phyloP scores from a whole-genome alignment of 2,329 filamentous ascomycete genomes.

The Colletotrichum gloeosporioides region DNA sequence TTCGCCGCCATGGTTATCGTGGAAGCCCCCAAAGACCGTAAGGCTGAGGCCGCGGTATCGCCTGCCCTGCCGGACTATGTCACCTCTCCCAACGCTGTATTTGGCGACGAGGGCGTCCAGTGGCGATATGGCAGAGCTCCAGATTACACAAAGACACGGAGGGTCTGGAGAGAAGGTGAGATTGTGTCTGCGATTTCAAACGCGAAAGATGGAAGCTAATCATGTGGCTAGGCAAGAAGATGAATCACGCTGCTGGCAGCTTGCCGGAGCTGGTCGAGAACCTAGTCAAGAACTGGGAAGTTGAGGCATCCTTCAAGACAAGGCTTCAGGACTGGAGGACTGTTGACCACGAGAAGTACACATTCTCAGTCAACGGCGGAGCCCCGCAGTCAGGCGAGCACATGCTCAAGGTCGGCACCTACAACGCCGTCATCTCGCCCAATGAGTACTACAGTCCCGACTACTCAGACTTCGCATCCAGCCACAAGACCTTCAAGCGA shows the following conservation, averaged over 20 bases:
- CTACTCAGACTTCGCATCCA: conserved; percentile 65
- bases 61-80: conserved; percentile 7
- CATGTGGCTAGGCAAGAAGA: conserved; percentile 56
- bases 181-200: not conserved
- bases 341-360: conserved; percentile 63
- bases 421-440: conserved; percentile 69
- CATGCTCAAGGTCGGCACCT: conserved; percentile 72
- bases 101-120: conserved; percentile 6
- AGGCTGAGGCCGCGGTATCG: not conserved
- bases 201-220: not conserved
- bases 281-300: conserved; percentile 76
- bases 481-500: conserved; percentile 74
- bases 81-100: conserved; percentile 13
- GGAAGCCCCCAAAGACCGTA: not conserved
- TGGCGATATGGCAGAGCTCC: conserved; percentile 38
- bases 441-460: conserved; percentile 70
- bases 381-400: conserved; percentile 61
- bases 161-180: conserved; percentile 64
- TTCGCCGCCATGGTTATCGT: conserved; percentile 7
- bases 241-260: conserved; percentile 59
- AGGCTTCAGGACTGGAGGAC: conserved; percentile 68
- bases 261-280: conserved; percentile 69
- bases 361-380: conserved; percentile 68
- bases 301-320: conserved; percentile 73
- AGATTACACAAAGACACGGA: conserved; percentile 69